A percentile compares a stretch with the other conserved stretches of the same genome.
These are phyloP conservation scores for Lipomyces sp. DNA, from an alignment of 805 yeast genomes.

Conservation along the genomic window DNA sequence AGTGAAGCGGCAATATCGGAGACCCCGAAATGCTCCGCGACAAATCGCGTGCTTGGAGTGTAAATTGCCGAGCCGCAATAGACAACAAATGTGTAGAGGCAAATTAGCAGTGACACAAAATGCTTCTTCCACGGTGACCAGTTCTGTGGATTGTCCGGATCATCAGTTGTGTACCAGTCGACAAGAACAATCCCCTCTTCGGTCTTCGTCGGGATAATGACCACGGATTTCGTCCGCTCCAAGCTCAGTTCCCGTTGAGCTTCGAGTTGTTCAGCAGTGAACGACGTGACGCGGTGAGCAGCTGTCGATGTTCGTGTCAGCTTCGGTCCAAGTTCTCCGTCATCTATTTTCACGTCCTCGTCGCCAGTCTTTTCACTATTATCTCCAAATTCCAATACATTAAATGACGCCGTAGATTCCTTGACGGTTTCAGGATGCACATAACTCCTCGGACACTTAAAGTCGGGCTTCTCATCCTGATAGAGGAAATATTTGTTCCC, in stretches of 20 bases:
- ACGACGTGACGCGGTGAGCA: not conserved
- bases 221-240: not conserved
- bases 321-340: not conserved
- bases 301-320: not conserved
- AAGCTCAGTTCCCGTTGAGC: not conserved
- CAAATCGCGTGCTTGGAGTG: constrained; percentile 55
- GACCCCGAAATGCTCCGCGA: constrained; percentile 53
- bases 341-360: not conserved
- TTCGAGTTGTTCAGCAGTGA: not conserved
- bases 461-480: constrained; percentile 16
- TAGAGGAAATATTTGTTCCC: constrained; percentile 4
- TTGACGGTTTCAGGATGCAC: not conserved
- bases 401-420: not conserved
- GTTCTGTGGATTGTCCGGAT: constrained; percentile 53
- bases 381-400: not conserved
- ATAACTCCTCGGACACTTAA: not conserved
- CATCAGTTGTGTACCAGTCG: constrained; percentile 25
- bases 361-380: not conserved
- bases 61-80: constrained; percentile 63
- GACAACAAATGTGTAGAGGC: constrained; percentile 55
- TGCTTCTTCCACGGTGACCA: constrained; percentile 56
- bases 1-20: constrained; percentile 54
- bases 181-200: not conserved
- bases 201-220: not conserved
- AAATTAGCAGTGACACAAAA: constrained; percentile 49